Evolutionary conservation across 495 filamentous ascomycete species (phyloP), one percentile per base, ranked within the genome.

Genomic region (Halenospora varia): DNA sequence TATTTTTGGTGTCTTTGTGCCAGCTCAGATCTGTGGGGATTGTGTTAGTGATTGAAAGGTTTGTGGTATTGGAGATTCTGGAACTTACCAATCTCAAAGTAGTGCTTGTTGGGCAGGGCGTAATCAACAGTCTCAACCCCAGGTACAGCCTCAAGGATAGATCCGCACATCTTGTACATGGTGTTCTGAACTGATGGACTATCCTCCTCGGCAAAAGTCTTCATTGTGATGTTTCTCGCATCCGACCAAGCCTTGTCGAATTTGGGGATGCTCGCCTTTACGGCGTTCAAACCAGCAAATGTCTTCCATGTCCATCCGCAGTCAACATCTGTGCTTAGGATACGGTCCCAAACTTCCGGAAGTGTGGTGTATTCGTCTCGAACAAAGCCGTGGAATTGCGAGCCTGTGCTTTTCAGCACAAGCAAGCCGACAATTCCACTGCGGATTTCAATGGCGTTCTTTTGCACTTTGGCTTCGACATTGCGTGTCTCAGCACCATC

Each of bases 1-100:
- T 97, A 75, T 98, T 98, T 81, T 97, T 90, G 67, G 90, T 66
- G 22, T 91, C 92, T 75, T 97, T 96, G 80, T 96, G 90, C 94
- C 94, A 98, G 76, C 86, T 90, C 64, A 98, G 73, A 68, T 96
- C 92, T 94, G 45, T 11, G 10, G 42, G 48, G 22, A 35, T 13
- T 29, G 4, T 35, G 48, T 50, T 46, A 70, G 41, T 29, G 11
- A 48, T 22, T 9, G 24, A 24, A 17, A 24, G 9, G n/a, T 13
- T 17, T 46, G 15, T 20, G 19, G 8, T 9, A n/a, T 46, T 46
- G 8, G 8, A 46, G 47, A 6, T 49, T 9, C 25, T 49, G 23
- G 18, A 49, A 79, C 87, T 75, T 78, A 96, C 92, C 88, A 75
- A 97, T 87, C 72, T 97, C 94, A 68, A 97, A 98, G 75, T 96